These are phyloP conservation scores for Andrographis paniculata DNA, from an alignment of 305 asterid genomes.

Conservation along the genomic window DNA sequence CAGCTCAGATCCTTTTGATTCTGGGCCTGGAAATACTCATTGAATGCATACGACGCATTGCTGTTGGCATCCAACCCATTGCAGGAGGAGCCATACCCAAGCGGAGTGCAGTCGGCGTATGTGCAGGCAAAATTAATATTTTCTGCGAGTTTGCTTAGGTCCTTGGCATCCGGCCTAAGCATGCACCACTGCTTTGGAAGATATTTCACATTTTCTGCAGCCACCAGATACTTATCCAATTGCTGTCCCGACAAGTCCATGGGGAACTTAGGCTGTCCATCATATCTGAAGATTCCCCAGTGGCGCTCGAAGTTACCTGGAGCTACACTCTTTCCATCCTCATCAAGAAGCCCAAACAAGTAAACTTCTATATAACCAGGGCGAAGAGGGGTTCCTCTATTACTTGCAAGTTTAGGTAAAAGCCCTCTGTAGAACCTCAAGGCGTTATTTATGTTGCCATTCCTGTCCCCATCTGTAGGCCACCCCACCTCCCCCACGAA, in stretches of 20 bases:
- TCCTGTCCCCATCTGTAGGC: slow-evolving; percentile 82
- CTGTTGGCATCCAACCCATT: slow-evolving; percentile 69
- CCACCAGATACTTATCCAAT: slow-evolving; percentile 52
- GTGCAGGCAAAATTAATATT: slow-evolving; percentile 79
- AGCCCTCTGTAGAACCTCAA: slow-evolving; percentile 81
- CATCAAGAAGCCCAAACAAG: slow-evolving; percentile 88
- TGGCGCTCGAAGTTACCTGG: slow-evolving; percentile 95
- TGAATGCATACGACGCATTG: slow-evolving; percentile 86
- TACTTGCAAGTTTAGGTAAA: slow-evolving; percentile 64
- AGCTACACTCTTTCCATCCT: slow-evolving; percentile 77
- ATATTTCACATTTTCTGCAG: slow-evolving; percentile 68
- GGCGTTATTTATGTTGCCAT: slow-evolving; percentile 57
- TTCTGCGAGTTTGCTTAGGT: slow-evolving; percentile 50
- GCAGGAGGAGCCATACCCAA: slow-evolving; percentile 91
- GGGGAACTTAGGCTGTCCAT: slow-evolving; percentile 91
- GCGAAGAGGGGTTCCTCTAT: slow-evolving; percentile 85
- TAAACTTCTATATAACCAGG: slow-evolving; percentile 76
- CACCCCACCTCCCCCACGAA: slow-evolving; percentile 97
- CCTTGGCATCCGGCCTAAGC: slow-evolving; percentile 55
- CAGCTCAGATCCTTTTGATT: slow-evolving; percentile 56
- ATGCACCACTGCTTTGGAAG: slow-evolving; percentile 68
- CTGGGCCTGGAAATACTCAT: slow-evolving; percentile 74
- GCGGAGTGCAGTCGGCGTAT: slow-evolving; percentile 76
- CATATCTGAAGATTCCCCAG: slow-evolving; percentile 91
- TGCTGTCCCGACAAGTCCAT: slow-evolving; percentile 75